Base-by-base conservation (phyloP, 805 yeast species). In the Candida tallmaniae region DNA sequence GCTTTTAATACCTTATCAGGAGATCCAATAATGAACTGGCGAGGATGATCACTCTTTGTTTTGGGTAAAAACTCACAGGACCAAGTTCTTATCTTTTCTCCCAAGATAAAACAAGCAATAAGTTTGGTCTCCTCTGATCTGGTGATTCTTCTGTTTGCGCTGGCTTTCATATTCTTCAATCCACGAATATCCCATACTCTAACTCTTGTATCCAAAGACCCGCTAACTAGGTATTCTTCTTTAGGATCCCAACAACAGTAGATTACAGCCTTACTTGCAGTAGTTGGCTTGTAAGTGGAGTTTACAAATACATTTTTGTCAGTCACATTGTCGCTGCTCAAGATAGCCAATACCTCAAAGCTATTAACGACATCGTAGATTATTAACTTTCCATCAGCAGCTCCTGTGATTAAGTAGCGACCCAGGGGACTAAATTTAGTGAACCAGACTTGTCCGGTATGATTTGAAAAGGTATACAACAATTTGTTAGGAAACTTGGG, bases 381-480 rank as follows among this genome's bases (percentile, higher is more conserved):
- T 21, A 76, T 59, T 23, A 85, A 67, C 16, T 70, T 64, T 5
- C 76, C 70, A 51, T 86, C 94, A 11, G 76, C 70, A 6, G 93
- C 78, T 0, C 89, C 83, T 0, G 89, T 74, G n/a, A 86, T 94
- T 25, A 89, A 60, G 43, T 65, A 78, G 41, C 68, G 70, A 3
- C 96, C 96, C 58, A 74, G 72, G 29, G 87, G 83, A 5, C 93
- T 81, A 51, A 85, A 88, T 38, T 74, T 74, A 10, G 83, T 68
- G 51, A 69, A 82, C 97, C 97, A 89, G 9, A 86, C 90, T 54
- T 89, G 95, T 50, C 80, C 77, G 1, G 61, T 55, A 48, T 84
- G 93, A 28, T 68, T 63, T 1, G 58, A 44, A 5, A 83, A 56
- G 0, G 71, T 66, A 36, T 68, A 65, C 9, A 73, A 50, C 3